Conservation (phyloP, 2,329 filamentous ascomycete genomes). For the Epichloe typhina region DNA sequence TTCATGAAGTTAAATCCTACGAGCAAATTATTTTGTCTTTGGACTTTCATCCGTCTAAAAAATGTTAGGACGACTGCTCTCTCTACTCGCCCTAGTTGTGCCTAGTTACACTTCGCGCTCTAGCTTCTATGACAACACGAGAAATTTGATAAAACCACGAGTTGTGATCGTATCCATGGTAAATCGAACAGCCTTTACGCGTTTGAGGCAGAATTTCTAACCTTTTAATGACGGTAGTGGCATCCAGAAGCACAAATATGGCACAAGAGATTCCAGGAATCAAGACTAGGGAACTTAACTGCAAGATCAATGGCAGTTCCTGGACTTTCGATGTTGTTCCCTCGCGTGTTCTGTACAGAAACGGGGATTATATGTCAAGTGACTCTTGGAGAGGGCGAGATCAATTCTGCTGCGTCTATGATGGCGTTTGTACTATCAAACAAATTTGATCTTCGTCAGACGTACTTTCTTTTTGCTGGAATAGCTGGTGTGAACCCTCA, state of each 20-base stretch:
- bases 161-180: constrained; percentile 45
- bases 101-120: background rate
- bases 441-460: constrained; percentile 48
- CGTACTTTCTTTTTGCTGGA: constrained; percentile 60
- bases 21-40: background rate
- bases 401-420: constrained; percentile 59
- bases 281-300: constrained; percentile 39
- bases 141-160: background rate
- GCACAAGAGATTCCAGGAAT: constrained; percentile 36
- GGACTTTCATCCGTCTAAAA: background rate
- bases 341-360: constrained; percentile 49
- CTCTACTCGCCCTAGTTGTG: background rate
- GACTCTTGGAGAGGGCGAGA: constrained; percentile 55
- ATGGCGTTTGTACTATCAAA: constrained; percentile 48
- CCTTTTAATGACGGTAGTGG: constrained; percentile 32
- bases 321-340: constrained; percentile 53
- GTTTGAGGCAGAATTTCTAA: background rate
- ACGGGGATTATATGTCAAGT: constrained; percentile 53
- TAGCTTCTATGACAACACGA: background rate
- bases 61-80: constrained; percentile 1
- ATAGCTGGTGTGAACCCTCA: constrained; percentile 66
- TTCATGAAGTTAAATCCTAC: background rate
- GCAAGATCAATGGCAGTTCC: constrained; percentile 44
- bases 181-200: constrained; percentile 11
- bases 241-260: constrained; percentile 47